Evolutionary conservation across 2,329 filamentous ascomycete species (phyloP), one percentile per base, ranked within the genome.

Genomic region (Ophiostoma perfectum): DNA sequence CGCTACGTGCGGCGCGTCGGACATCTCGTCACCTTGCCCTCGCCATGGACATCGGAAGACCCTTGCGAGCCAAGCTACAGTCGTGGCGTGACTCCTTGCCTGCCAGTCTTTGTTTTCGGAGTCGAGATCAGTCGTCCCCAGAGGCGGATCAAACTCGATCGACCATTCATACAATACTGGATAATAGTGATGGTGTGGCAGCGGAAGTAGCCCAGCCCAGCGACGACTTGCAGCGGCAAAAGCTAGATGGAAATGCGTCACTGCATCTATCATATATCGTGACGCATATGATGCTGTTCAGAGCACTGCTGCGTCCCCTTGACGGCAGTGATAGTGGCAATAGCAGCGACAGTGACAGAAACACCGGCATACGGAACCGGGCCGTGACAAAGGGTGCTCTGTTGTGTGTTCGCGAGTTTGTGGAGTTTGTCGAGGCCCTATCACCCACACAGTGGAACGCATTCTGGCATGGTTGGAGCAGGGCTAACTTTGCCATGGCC

Each of bases 211-310:
- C n/a, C n/a, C n/a, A n/a, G n/a, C n/a, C n/a, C 49, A 67, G 39
- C 11, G 12, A 6, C 18, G 6, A 45, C 6, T 44, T 5, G 2
- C 27, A 14, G 9, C 44, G 12, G n/a, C 67, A 38, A 67, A 72
- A 65, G 1, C 69, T 76, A 0, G 74, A 74, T 38, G 75, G 75
- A 2, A 76, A 76, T 60, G 72, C 74, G 3, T 75, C 75, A 5
- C 71, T 77, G 1, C 73, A 73, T n/a, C 67, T 78, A 36, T 75
- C 75, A 1, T 77, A 77, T 49, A 75, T 77, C 8, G 74, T 77
- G 11, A 75, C 76, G 6, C 75, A 75, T 7, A 77, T 78, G 75
- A 77, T 74, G 5, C 71, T 78, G 9, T 77, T 77, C 66, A 72
- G 75, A 0, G 76, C 76, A 5, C 70, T 78, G 2, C 68, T 77